A percentile compares a stretch with the other conserved stretches of the same genome.
Evolutionary conservation across 176 grass and related monocot species (phyloP).

Genomic region (Otatea glauca): DNA sequence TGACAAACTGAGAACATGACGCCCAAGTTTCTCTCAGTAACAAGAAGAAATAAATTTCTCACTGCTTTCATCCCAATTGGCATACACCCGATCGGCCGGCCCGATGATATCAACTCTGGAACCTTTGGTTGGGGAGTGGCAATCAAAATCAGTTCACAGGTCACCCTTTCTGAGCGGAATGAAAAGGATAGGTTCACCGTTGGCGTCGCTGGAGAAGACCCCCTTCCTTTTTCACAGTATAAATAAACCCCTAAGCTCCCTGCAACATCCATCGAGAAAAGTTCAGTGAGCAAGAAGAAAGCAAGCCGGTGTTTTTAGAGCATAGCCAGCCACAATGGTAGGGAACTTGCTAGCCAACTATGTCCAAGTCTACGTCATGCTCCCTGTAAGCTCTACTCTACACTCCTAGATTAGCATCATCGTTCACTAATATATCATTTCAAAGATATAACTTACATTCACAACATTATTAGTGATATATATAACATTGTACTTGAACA

Average conservation of each 20-base stretch:
- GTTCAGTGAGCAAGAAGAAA: constrained; percentile 33
- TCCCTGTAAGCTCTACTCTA: constrained; percentile 57
- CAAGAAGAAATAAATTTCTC: background rate
- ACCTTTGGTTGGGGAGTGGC: background rate
- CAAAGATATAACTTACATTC: background rate
- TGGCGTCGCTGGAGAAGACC: background rate
- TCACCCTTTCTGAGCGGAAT: background rate
- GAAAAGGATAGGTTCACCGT: background rate
- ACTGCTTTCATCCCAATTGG: background rate
- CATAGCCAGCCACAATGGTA: constrained; percentile 32
- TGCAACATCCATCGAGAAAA: constrained; percentile 34
- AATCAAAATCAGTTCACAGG: too few relatives aligned
- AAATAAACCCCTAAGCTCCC: constrained; percentile 44
- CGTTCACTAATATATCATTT: background rate
- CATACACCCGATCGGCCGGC: background rate
- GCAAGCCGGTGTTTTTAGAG: background rate
- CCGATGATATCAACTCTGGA: background rate
- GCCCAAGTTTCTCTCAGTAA: background rate
- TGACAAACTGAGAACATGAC: background rate
- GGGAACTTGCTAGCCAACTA: constrained; percentile 63
- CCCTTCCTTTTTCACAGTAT: constrained; percentile 12
- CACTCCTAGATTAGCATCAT: background rate
- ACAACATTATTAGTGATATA: too few relatives aligned
- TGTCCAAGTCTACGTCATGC: constrained; percentile 69
- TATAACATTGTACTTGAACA: too few relatives aligned